Evolutionary conservation across 2,329 filamentous ascomycete species (phyloP).

Genomic region (Penicillium sp.): DNA sequence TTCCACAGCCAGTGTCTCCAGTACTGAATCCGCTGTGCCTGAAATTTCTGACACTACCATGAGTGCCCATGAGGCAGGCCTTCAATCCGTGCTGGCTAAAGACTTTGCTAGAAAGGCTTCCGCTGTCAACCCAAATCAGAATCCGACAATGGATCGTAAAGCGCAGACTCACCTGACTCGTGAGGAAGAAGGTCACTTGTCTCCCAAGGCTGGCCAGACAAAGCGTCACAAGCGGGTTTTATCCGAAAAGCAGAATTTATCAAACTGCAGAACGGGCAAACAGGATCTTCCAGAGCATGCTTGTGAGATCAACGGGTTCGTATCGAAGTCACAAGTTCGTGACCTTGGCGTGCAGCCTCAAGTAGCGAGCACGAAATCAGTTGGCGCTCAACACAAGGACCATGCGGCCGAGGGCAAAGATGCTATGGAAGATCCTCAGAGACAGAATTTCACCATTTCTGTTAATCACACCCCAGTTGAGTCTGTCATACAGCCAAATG

Average conservation of each 20-base stretch:
- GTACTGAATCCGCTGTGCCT: conserved; percentile 4
- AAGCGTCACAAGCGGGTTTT: conserved; percentile 7
- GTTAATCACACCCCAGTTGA: too few relatives aligned
- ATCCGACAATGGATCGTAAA: neutral
- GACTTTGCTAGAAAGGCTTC: neutral
- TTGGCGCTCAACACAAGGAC: neutral
- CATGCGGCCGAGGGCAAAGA: too few relatives aligned
- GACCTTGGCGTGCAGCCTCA: too few relatives aligned
- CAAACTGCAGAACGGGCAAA: conserved; percentile 7
- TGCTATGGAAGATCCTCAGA: neutral
- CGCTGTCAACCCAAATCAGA: neutral
- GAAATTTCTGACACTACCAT: neutral
- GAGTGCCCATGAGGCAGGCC: neutral
- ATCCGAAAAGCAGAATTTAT: conserved; percentile 20
- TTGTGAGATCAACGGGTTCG: too few relatives aligned
- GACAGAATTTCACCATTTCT: neutral
- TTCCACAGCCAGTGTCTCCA: conserved; percentile 15
- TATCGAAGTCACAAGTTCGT: too few relatives aligned
- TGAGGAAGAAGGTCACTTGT: conserved; percentile 12
- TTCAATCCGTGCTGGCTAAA: neutral
- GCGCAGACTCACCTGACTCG: conserved; percentile 13
- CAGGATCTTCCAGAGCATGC: conserved; percentile 4
- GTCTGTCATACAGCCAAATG: too few relatives aligned
- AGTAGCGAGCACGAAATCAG: neutral
- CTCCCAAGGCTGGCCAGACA: neutral